Evolutionary conservation across 805 yeast genomes (phyloP).

Genomic region (Hanseniaspora singularis): DNA sequence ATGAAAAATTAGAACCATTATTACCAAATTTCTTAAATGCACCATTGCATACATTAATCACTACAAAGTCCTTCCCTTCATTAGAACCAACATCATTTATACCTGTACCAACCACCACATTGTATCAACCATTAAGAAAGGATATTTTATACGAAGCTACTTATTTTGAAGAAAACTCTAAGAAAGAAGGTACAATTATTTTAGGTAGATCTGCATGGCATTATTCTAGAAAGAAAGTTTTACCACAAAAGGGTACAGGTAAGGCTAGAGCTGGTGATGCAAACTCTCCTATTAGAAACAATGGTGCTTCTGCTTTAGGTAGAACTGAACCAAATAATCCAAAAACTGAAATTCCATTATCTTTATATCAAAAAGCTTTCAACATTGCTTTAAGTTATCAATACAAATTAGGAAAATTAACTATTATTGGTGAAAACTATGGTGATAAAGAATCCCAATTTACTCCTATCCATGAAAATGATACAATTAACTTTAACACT

Average conservation of each 20-base stretch:
- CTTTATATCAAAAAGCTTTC: constrained; percentile 64
- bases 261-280: constrained; percentile 93
- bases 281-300: constrained; percentile 81
- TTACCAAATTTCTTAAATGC: constrained; percentile 34
- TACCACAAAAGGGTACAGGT: constrained; percentile 90
- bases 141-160: constrained; percentile 93
- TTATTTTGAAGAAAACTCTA: constrained; percentile 76
- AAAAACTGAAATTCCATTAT: constrained; percentile 61
- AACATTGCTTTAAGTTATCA: constrained; percentile 72
- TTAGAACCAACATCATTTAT: constrained; percentile 69
- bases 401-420: constrained; percentile 62
- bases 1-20: neutral
- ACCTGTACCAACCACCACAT: constrained; percentile 61
- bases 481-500: constrained; percentile 22
- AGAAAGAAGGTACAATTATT: constrained; percentile 82
- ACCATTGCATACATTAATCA: constrained; percentile 61
- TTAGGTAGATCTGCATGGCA: constrained; percentile 80
- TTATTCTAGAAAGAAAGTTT: constrained; percentile 67
- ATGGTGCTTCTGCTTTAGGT: constrained; percentile 83
- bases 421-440: constrained; percentile 44
- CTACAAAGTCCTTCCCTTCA: constrained; percentile 77
- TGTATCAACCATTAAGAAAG: constrained; percentile 70
- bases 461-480: constrained; percentile 18
- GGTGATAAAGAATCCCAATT: constrained; percentile 25
- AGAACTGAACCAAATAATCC: constrained; percentile 84